Conservation (phyloP, 805 yeast species). For the Ogataea naganishii region DNA sequence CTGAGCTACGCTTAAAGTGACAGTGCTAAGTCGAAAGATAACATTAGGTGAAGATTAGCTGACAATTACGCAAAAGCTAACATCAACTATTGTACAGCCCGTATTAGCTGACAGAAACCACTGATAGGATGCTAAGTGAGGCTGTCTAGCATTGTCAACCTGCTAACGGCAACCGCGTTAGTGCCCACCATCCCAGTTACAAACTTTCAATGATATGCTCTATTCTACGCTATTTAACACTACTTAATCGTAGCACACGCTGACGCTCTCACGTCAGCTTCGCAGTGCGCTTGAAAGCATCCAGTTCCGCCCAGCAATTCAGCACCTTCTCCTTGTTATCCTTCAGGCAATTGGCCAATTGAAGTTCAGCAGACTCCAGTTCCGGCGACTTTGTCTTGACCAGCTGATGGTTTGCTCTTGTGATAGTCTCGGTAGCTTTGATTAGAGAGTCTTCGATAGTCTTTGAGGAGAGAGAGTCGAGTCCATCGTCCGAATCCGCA, state of each 20-base stretch:
- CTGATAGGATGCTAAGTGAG: too few species aligned
- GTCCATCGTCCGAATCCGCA: conserved; percentile 28
- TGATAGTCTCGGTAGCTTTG: conserved; percentile 24
- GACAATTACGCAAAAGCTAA: too few species aligned
- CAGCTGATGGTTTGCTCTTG: conserved; percentile 16
- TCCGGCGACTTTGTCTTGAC: conserved; percentile 23
- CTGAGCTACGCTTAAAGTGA: too few species aligned
- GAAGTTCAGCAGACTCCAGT: conserved; percentile 35
- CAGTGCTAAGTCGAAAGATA: too few species aligned
- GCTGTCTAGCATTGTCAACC: not conserved
- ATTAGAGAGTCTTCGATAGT: conserved; percentile 24
- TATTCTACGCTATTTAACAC: too few species aligned
- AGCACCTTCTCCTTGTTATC: conserved; percentile 57
- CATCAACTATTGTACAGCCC: too few species aligned
- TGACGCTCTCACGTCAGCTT: not conserved
- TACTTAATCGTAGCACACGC: not conserved
- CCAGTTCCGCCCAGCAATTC: conserved; percentile 78
- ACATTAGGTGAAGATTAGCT: too few species aligned
- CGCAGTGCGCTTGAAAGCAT: conserved; percentile 55
- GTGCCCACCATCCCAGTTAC: too few species aligned
- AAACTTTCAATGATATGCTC: too few species aligned
- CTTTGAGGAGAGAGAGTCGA: conserved; percentile 12
- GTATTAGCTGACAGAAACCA: too few species aligned
- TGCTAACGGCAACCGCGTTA: too few species aligned
- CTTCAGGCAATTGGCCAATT: conserved; percentile 52